Evolutionary conservation across 495 filamentous ascomycete species (phyloP), one percentile per base, ranked within the genome.

Genomic region (Podospora australis): DNA sequence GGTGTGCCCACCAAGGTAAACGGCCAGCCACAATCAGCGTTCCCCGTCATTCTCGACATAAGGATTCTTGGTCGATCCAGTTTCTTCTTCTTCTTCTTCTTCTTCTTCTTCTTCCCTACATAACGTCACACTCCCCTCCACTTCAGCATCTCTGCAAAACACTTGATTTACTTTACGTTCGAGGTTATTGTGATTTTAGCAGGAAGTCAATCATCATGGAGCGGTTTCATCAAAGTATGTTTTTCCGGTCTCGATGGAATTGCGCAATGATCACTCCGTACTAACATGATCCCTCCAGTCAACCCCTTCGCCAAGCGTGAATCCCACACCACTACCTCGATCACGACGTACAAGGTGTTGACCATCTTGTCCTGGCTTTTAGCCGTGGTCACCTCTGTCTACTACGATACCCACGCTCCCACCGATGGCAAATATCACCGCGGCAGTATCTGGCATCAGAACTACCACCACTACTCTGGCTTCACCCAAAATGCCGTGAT

Each of bases 401-500:
- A 84, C 67, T 90, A 91, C 58, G 78, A 78, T 29, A 55, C 82
- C 63, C 57, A 80, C 46, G 66, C 67, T 16, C 86, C 86, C 0
- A 58, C 74, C 25, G 82, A 86, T 58, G 78, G 75, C 36, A 66
- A 73, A 52, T 67, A 78, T 55, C 58, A 69, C 38, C 71, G 76
- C 45, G 58, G 62, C 19, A 73, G 66, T 38, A 83, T 89, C 53
- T 89, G 84, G 84, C 75, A 77, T 29, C 80, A 88, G 58, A 88
- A 85, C 56, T 64, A 71, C 48, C 65, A 63, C 34, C 77, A 81
- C 52, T 65, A 65, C 34, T 90, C 88, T 1, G 82, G 85, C 0
- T 96, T 95, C 66, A 80, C 84, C 16, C 71, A 87, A 64, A 87
- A 84, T 64, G 66, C 73, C 8, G 64, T 82, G 54, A 80, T 92